Percentiles rank a stretch among this genome's conserved stretches.
Conservation (phyloP, 176 grass and related monocot genomes). For the Carex littledalei region DNA sequence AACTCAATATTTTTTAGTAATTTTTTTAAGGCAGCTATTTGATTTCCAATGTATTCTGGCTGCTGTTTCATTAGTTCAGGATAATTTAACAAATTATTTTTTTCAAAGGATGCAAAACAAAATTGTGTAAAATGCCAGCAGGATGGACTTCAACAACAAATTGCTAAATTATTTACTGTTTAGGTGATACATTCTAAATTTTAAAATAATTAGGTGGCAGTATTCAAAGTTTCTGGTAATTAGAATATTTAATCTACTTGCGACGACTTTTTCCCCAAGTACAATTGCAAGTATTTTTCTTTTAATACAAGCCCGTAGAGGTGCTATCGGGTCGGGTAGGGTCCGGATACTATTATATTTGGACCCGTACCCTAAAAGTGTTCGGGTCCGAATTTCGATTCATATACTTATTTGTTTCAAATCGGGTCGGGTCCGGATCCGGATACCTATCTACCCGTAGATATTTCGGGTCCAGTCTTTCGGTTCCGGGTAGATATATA, state of each 20-base stretch:
- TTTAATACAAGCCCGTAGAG: neutral
- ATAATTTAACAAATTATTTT: neutral
- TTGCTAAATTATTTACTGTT: neutral
- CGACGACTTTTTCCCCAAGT: neutral
- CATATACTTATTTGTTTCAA: too few relatives aligned
- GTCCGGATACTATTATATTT: too few relatives aligned
- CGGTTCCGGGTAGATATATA: too few relatives aligned
- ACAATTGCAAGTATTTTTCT: neutral
- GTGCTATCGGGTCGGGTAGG: too few relatives aligned
- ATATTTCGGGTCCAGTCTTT: too few relatives aligned
- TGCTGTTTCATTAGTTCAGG: neutral
- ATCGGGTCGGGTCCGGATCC: too few relatives aligned
- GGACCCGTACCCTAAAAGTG: too few relatives aligned
- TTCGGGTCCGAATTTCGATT: too few relatives aligned
- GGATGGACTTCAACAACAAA: neutral
- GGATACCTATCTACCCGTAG: too few relatives aligned
- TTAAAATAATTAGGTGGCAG: neutral
- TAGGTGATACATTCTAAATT: neutral
- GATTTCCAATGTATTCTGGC: neutral
- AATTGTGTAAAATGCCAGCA: neutral
- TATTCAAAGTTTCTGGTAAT: neutral
- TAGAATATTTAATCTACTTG: neutral
- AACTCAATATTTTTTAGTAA: neutral
- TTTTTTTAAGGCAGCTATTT: neutral
- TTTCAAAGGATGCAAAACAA: neutral